Evolutionary conservation across 257 asterid species (phyloP).

Genomic region (Knoxia roxburghii): DNA sequence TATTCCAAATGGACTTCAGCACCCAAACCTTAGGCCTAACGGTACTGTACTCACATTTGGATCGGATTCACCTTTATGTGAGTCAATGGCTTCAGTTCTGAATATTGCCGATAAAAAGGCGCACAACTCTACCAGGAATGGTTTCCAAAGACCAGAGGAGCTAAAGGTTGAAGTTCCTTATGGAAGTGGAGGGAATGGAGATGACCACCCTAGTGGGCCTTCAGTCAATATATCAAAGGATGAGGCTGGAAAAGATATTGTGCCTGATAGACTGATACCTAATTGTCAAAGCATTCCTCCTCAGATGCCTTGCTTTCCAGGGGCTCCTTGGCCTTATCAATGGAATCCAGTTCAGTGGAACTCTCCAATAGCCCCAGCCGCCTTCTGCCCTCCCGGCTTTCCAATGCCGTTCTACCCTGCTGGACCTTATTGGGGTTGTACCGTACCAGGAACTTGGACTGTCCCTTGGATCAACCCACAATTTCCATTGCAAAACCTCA

Average conservation of each 20-base stretch:
- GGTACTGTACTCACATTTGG: conserved; percentile 60
- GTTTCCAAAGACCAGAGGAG: conserved; percentile 46
- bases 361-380: conserved; percentile 34
- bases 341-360: conserved; percentile 58
- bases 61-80: conserved; percentile 56
- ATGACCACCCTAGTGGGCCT: conserved; percentile 40
- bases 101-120: conserved; percentile 44
- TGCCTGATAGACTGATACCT: conserved; percentile 30
- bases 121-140: conserved; percentile 28
- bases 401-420: conserved; percentile 58
- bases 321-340: conserved; percentile 70
- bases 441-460: conserved; percentile 33
- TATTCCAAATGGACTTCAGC: conserved; percentile 43
- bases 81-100: conserved; percentile 61
- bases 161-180: conserved; percentile 24
- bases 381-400: conserved; percentile 38
- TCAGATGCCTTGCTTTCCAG: conserved; percentile 49
- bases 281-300: conserved; percentile 40
- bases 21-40: conserved; percentile 34
- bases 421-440: conserved; percentile 65
- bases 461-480: conserved; percentile 33
- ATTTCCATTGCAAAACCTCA: conserved; percentile 17
- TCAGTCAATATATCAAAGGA: conserved; percentile 43
- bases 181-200: conserved; percentile 35
- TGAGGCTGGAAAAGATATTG: conserved; percentile 29